A percentile compares a stretch with the other conserved stretches of the same genome.
Conservation (phyloP, 805 yeast genomes). For the Naumovozyma dairenensis region DNA sequence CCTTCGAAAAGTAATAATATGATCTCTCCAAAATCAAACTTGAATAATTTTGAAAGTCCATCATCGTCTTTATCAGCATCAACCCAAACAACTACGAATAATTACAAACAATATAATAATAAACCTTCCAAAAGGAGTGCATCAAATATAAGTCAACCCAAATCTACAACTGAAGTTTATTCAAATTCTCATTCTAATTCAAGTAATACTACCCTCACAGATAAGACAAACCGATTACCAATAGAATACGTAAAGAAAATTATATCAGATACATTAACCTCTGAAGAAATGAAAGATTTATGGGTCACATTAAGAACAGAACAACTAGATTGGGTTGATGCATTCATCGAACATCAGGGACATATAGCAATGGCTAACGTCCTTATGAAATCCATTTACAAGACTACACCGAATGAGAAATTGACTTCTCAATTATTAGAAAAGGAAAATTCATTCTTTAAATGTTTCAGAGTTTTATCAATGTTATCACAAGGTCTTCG, state of each 20-base stretch:
- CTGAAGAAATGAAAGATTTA: slow-evolving; percentile 65
- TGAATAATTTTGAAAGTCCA: no score
- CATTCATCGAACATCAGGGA: slow-evolving; percentile 73
- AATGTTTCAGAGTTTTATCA: slow-evolving; percentile 54
- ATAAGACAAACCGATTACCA: slow-evolving; percentile 41
- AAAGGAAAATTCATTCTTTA: slow-evolving; percentile 64
- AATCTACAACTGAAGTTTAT: no score
- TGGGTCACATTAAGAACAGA: slow-evolving; percentile 92
- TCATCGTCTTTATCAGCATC: no score
- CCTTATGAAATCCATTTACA: slow-evolving; percentile 39
- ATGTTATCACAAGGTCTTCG: slow-evolving; percentile 21
- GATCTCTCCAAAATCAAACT: no score
- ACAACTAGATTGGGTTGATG: slow-evolving; percentile 71
- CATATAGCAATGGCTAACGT: slow-evolving; percentile 64
- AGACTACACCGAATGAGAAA: slow-evolving; percentile 18
- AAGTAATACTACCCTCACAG: slow-evolving; percentile 18
- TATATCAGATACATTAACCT: slow-evolving; percentile 56
- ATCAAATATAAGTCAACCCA: no score
- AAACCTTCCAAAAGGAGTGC: no score
- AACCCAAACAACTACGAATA: no score
- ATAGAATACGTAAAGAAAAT: slow-evolving; percentile 68
- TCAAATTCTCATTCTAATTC: no score
- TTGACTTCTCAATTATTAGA: slow-evolving; percentile 42
- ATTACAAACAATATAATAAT: no score
- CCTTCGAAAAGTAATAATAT: no score